phyloP scores from a whole-genome alignment of 768 basidiomycete species.

The Boletus coccyginus region DNA sequence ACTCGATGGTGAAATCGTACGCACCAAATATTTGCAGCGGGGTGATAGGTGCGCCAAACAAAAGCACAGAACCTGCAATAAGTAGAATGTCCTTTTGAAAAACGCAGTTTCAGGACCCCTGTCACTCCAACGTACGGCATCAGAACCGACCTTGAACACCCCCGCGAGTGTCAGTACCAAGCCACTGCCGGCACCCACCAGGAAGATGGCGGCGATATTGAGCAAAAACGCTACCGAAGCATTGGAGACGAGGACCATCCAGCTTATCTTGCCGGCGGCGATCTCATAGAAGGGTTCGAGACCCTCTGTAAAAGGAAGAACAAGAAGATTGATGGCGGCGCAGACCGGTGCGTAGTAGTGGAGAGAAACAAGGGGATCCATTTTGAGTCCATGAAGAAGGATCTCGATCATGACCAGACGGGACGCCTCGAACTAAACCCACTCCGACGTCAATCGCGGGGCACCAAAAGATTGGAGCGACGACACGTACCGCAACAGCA shows the following conservation, averaged over 20 bases:
- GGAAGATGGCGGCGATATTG: slow-evolving; percentile 92
- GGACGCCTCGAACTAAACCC: slow-evolving; percentile 79
- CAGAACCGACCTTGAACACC: slow-evolving; percentile 72
- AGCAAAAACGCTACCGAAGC: slow-evolving; percentile 84
- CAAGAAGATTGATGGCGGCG: slow-evolving; percentile 78
- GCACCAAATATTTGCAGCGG: slow-evolving; percentile 80
- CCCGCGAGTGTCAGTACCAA: slow-evolving; percentile 91
- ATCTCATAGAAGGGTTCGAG: slow-evolving; percentile 80
- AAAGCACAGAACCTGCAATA: slow-evolving; percentile 83
- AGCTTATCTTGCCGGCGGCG: slow-evolving; percentile 50
- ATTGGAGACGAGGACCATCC: slow-evolving; percentile 74
- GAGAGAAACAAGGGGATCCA: slow-evolving; percentile 94
- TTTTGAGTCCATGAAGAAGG: slow-evolving; percentile 91
- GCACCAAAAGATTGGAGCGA: neutral
- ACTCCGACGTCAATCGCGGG: neutral
- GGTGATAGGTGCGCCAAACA: slow-evolving; percentile 80
- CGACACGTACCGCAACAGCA: slow-evolving; percentile 63
- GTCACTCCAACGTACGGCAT: neutral
- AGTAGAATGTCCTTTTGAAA: slow-evolving; percentile 80
- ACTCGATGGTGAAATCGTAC: slow-evolving; percentile 28
- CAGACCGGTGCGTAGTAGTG: slow-evolving; percentile 98
- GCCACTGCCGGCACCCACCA: slow-evolving; percentile 85
- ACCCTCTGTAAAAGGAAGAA: slow-evolving; percentile 93
- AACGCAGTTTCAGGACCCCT: slow-evolving; percentile 9
- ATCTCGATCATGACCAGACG: slow-evolving; percentile 96